These are phyloP conservation scores for Kodamaea laetipori DNA, from an alignment of 805 yeast species.

Conservation along the genomic window DNA sequence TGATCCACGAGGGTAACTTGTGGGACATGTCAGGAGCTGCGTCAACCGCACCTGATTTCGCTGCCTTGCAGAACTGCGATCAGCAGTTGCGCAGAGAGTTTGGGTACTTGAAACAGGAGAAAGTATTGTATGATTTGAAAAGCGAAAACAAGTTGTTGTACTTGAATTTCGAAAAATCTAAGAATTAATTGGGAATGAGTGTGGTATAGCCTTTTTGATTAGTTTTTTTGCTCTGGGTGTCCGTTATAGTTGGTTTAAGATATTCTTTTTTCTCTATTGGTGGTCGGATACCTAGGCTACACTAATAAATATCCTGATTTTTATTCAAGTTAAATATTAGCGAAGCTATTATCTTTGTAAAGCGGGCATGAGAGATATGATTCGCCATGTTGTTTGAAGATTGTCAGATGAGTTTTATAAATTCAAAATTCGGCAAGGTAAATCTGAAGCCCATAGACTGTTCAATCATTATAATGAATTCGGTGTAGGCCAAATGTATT, in stretches of 20 bases:
- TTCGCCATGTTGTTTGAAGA: too few species aligned
- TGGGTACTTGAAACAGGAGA: slow-evolving; percentile 63
- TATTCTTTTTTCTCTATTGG: slow-evolving; percentile 18
- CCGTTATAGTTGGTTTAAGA: slow-evolving; percentile 19
- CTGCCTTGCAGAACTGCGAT: slow-evolving; percentile 24
- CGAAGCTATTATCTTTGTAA: too few species aligned
- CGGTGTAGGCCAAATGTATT: too few species aligned
- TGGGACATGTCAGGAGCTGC: slow-evolving; percentile 6
- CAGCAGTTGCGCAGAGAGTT: slow-evolving; percentile 32
- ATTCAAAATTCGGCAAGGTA: background rate
- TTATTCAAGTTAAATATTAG: too few species aligned
- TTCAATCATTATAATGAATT: too few species aligned
- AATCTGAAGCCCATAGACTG: too few species aligned
- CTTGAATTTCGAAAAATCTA: slow-evolving; percentile 55
- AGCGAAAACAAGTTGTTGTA: slow-evolving; percentile 70
- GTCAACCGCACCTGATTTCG: slow-evolving; percentile 9
- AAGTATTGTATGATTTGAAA: slow-evolving; percentile 70
- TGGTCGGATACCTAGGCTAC: slow-evolving; percentile 14
- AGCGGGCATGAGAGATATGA: too few species aligned
- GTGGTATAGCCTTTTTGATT: background rate
- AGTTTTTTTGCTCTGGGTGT: slow-evolving; percentile 1
- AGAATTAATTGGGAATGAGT: background rate
- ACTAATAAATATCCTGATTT: background rate
- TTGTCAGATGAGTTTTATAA: background rate
- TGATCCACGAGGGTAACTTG: slow-evolving; percentile 26